phyloP scores from a whole-genome alignment of 208 protist genomes.

The Crithidia mellificae region DNA sequence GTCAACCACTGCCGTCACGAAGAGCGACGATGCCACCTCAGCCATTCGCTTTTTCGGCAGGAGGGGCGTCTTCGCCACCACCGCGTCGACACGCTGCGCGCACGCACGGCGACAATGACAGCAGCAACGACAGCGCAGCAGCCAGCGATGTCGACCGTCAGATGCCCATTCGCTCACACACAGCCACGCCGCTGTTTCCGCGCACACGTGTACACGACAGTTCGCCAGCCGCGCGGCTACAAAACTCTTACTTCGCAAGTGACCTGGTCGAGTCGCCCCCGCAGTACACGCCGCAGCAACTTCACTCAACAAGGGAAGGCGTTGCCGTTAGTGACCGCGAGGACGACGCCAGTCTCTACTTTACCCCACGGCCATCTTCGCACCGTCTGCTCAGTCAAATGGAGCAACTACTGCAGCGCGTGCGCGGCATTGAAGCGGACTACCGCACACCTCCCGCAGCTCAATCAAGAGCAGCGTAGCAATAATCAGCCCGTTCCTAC shows the following conservation, averaged over 20 bases:
- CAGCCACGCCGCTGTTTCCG: conserved; percentile 22
- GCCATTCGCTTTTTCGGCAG: too few species aligned
- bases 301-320: neutral
- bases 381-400: conserved; percentile 26
- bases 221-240: neutral
- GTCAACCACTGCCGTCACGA: too few species aligned
- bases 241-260: neutral
- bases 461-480: neutral
- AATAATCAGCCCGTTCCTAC: neutral
- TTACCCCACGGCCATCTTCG: neutral
- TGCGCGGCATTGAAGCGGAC: conserved; percentile 19
- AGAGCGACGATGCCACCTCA: too few species aligned
- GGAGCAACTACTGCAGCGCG: conserved; percentile 25
- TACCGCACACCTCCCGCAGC: conserved; percentile 6
- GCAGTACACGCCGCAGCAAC: neutral
- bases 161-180: conserved; percentile 13
- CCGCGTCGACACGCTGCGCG: neutral
- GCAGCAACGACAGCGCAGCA: neutral
- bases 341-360: too few species aligned
- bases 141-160: conserved; percentile 4
- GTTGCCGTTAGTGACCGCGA: neutral
- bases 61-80: neutral
- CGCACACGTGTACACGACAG: neutral
- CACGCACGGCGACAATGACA: neutral
- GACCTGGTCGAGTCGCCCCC: conserved; percentile 15